Evolutionary conservation across 495 filamentous ascomycete species (phyloP).

Genomic region (Hypoxylon subgilvum): DNA sequence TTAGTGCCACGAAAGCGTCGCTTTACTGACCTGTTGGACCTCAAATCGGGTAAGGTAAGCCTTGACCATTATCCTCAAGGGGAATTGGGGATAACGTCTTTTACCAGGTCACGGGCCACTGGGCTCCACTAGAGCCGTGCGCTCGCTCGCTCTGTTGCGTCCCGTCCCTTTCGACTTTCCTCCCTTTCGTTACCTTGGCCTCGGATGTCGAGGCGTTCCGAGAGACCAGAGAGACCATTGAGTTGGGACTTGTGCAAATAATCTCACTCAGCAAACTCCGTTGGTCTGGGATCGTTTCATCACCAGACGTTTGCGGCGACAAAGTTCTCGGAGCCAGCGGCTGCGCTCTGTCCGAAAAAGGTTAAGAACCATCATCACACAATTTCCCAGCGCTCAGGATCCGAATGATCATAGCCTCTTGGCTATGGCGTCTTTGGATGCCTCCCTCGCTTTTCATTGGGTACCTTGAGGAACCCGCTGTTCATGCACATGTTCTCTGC

Average conservation of each 20-base stretch:
- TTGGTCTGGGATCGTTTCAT: constrained; percentile 18
- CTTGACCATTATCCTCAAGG: constrained; percentile 17
- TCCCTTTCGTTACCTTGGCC: constrained; percentile 11
- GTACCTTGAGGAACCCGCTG: constrained; percentile 27
- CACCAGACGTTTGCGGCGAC: constrained; percentile 11
- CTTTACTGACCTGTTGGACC: neutral
- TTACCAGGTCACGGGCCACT: constrained; percentile 22
- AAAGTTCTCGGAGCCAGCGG: constrained; percentile 19
- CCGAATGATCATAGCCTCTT: constrained; percentile 27
- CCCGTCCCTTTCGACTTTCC: constrained; percentile 24
- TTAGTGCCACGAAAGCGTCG: constrained; percentile 12
- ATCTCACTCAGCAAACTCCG: constrained; percentile 20
- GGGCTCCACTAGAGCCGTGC: constrained; percentile 28
- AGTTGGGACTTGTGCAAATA: constrained; percentile 10
- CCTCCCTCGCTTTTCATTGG: constrained; percentile 27
- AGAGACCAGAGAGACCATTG: constrained; percentile 4
- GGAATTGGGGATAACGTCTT: constrained; percentile 14
- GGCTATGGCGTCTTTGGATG: constrained; percentile 33
- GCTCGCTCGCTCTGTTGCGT: constrained; percentile 16
- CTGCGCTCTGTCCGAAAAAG: constrained; percentile 16
- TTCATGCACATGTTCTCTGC: constrained; percentile 38
- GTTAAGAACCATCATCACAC: constrained; percentile 23
- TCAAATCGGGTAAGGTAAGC: constrained; percentile 14
- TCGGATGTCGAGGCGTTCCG: constrained; percentile 24
- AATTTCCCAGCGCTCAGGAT: constrained; percentile 38